These are phyloP conservation scores for Westerdykella ornata DNA, from an alignment of 2,329 filamentous ascomycete species.

Conservation along the genomic window DNA sequence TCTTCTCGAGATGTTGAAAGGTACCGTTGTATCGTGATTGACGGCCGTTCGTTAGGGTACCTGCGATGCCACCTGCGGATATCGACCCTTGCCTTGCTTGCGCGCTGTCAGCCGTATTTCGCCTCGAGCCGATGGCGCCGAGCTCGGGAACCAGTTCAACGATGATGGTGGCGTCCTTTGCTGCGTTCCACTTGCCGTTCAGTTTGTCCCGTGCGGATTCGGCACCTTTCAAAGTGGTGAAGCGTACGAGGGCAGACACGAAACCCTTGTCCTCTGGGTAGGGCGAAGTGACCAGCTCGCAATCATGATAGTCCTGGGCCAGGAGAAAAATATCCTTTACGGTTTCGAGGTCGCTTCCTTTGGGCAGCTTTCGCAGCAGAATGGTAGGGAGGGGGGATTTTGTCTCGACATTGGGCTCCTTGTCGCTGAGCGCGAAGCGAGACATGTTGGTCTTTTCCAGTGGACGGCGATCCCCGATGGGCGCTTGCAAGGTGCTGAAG, in stretches of 20 bases:
- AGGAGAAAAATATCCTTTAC: constrained; percentile 60
- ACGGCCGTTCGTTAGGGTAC: constrained; percentile 36
- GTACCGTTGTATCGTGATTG: constrained; percentile 57
- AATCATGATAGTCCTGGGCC: constrained; percentile 55
- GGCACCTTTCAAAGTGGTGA: constrained; percentile 51
- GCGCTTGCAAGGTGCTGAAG: constrained; percentile 30
- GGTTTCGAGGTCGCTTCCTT: constrained; percentile 52
- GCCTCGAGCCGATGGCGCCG: constrained; percentile 42
- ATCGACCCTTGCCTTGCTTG: constrained; percentile 40
- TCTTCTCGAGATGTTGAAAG: constrained; percentile 55
- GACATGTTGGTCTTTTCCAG: constrained; percentile 33
- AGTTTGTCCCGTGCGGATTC: constrained; percentile 54
- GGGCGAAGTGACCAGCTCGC: constrained; percentile 49
- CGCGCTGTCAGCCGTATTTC: constrained; percentile 50
- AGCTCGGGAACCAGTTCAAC: constrained; percentile 49
- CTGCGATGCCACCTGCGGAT: constrained; percentile 43
- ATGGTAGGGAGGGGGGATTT: constrained; percentile 37
- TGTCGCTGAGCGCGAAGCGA: constrained; percentile 30
- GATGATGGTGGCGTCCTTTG: constrained; percentile 54
- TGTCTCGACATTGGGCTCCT: constrained; percentile 21
- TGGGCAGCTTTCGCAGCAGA: constrained; percentile 54
- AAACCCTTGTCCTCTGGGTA: constrained; percentile 52
- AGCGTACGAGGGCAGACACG: constrained; percentile 53
- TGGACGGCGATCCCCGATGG: constrained; percentile 38
- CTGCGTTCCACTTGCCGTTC: constrained; percentile 52